Evolutionary conservation across 495 filamentous ascomycete species (phyloP), one percentile per base, ranked within the genome.

Genomic region (Lepidopterella palustris): DNA sequence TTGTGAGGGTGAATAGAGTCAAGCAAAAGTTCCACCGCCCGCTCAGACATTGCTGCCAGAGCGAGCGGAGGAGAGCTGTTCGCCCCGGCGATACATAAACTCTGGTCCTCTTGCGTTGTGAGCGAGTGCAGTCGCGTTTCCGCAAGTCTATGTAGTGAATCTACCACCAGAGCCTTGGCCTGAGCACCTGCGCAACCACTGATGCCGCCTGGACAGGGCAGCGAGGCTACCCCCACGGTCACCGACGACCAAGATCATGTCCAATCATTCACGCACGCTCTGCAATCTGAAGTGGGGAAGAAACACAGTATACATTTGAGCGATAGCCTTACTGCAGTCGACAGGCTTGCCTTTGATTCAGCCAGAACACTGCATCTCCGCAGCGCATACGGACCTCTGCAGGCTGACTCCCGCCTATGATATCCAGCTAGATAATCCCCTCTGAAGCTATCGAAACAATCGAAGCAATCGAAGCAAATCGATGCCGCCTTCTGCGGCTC

Each of bases 251-350:
- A 21, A 15, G 4, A 10, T 32, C 50, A 21, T 29, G 29, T 11
- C 63, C 63, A 61, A 66, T 66, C 63, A 62, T 61, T 59, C 59
- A 60, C 51, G 50, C 58, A 61, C 58, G 51, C 58, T 21, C 51
- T 20, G 51, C 51, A 23, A 31, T 21, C 21, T 9, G 25, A 18
- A 32, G 2, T 15, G 3, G 21, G 24, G 45, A 24, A 11, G 23
- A 10, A 24, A 21, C n/a, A n/a, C n/a, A n/a, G n/a, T n/a, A n/a
- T n/a, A n/a, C n/a, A n/a, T n/a, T n/a, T 3, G n/a, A 11, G 45
- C 21, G 45, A 18, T 2, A 49, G n/a, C 45, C 3, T 49, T 21
- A 15, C 15, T 35, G 15, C 31, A 35, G 31, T 13, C 18, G 35
- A 42, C 35, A 42, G 35, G 35, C 35, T 42, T 15, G 10, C 18